Percentiles rank a stretch among this genome's conserved stretches.
Conservation (phyloP, 1,284 basidiomycete genomes). For the Sanghuangporus sanghuang region DNA sequence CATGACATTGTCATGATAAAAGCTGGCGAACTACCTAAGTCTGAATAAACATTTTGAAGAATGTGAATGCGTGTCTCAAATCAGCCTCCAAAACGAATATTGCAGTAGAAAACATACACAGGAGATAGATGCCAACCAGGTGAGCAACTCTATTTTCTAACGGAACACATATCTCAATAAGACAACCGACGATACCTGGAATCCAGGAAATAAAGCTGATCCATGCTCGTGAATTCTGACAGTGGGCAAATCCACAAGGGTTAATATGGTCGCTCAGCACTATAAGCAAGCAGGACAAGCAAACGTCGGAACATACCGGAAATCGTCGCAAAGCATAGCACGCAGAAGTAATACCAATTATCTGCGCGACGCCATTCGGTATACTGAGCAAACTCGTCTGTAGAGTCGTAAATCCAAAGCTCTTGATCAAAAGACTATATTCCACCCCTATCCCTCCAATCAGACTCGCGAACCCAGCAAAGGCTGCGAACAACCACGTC, state of each 20-base stretch:
- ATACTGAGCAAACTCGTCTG: conserved; percentile 30
- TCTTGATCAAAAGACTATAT: conserved; percentile 27
- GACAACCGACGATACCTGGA: conserved; percentile 25
- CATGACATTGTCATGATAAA: conserved; percentile 29
- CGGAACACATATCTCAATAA: conserved; percentile 20
- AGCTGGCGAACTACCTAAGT: conserved; percentile 22
- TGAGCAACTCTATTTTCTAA: conserved; percentile 9
- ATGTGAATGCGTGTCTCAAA: no score
- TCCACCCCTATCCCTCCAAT: conserved; percentile 25
- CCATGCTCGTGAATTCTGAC: conserved; percentile 23
- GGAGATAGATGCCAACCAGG: conserved; percentile 17
- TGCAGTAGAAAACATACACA: conserved; percentile 24
- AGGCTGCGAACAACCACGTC: conserved; percentile 25
- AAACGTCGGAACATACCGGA: conserved; percentile 20
- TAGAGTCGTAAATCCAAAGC: conserved; percentile 28
- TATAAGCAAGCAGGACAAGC: conserved; percentile 4
- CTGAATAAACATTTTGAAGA: no score
- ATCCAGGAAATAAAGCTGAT: conserved; percentile 24
- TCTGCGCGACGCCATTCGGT: conserved; percentile 25
- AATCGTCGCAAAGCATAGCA: conserved; percentile 21
- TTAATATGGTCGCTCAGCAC: background rate
- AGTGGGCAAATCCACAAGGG: background rate
- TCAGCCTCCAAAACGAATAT: background rate
- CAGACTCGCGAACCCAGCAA: conserved; percentile 19
- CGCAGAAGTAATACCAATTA: conserved; percentile 20